These are phyloP conservation scores for Thamnidium elegans DNA, from an alignment of 192 early-diverging fungal species.

Conservation along the genomic window DNA sequence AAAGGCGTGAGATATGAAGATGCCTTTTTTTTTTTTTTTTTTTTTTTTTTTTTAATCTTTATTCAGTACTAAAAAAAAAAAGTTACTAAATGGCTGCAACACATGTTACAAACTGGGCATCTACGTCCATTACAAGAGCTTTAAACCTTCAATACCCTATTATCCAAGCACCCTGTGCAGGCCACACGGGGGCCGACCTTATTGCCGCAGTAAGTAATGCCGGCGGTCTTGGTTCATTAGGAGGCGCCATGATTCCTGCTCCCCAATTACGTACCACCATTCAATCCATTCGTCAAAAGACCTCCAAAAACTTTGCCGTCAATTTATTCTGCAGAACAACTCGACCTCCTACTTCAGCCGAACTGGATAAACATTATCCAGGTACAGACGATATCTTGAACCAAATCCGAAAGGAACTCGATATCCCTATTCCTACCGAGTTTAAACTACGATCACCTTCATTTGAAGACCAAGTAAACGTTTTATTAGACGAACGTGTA, in stretches of 20 bases:
- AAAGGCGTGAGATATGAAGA: no score
- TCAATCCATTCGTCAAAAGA: slow-evolving; percentile 21
- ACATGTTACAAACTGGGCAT: no score
- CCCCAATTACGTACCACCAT: slow-evolving; percentile 15
- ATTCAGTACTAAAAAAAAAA: no score
- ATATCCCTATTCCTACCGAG: neutral
- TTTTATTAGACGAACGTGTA: slow-evolving; percentile 26
- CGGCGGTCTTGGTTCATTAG: slow-evolving; percentile 31
- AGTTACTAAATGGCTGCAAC: no score
- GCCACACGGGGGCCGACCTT: slow-evolving; percentile 12
- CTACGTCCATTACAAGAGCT: slow-evolving; percentile 17
- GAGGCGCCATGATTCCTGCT: slow-evolving; percentile 13
- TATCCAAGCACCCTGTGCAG: slow-evolving; percentile 29
- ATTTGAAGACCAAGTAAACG: slow-evolving; percentile 22
- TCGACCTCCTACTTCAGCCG: slow-evolving; percentile 6
- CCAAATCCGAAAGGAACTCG: slow-evolving; percentile 17
- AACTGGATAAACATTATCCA: slow-evolving; percentile 22
- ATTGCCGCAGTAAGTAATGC: slow-evolving; percentile 28
- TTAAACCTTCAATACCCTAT: slow-evolving; percentile 27
- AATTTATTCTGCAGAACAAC: slow-evolving; percentile 30
- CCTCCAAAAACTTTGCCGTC: slow-evolving; percentile 29
- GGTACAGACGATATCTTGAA: slow-evolving; percentile 9
- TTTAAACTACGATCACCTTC: slow-evolving; percentile 24
- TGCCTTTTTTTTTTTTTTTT: no score
- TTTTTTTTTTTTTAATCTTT: no score